A percentile compares a stretch with the other conserved stretches of the same genome.
Evolutionary conservation across 1,284 basidiomycete species (phyloP).

Genomic region (Ceraceosorus bombacis): DNA sequence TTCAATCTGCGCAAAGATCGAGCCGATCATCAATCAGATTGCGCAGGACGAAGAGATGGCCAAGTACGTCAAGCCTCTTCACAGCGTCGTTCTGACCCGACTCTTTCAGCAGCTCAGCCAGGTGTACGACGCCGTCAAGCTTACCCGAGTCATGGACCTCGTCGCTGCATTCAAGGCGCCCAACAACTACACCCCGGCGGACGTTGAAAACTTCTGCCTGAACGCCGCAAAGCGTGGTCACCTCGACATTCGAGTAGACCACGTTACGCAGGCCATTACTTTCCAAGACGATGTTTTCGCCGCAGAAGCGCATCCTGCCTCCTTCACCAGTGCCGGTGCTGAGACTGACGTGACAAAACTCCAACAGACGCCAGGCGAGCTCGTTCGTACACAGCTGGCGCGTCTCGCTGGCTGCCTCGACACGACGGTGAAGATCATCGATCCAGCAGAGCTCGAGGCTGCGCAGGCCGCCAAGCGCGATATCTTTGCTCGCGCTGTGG

Average conservation of each 20-base stretch:
- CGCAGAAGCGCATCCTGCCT: constrained; percentile 36
- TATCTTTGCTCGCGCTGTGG: constrained; percentile 40
- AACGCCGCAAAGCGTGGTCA: constrained; percentile 82
- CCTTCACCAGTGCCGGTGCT: constrained; percentile 13
- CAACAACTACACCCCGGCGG: constrained; percentile 41
- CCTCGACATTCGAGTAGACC: constrained; percentile 80
- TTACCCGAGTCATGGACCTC: constrained; percentile 44
- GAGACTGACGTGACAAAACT: constrained; percentile 32
- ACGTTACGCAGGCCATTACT: constrained; percentile 73
- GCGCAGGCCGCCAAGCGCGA: constrained; percentile 34
- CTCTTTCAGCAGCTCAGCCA: constrained; percentile 90
- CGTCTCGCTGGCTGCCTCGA: constrained; percentile 44
- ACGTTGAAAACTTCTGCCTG: constrained; percentile 67
- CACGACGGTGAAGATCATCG: constrained; percentile 40
- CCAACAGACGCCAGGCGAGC: constrained; percentile 43
- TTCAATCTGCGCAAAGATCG: constrained; percentile 71
- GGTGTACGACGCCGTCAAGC: constrained; percentile 81
- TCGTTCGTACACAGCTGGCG: constrained; percentile 46
- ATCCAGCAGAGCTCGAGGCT: constrained; percentile 25
- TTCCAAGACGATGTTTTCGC: constrained; percentile 65
- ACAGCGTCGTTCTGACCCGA: constrained; percentile 83
- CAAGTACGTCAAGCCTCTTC: constrained; percentile 76
- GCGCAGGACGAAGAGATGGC: constrained; percentile 43
- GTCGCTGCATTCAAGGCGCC: constrained; percentile 46
- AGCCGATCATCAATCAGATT: constrained; percentile 64